Evolutionary conservation across 2,329 filamentous ascomycete genomes (phyloP), one percentile per base, ranked within the genome.

Genomic region (Dendryphion nanum): DNA sequence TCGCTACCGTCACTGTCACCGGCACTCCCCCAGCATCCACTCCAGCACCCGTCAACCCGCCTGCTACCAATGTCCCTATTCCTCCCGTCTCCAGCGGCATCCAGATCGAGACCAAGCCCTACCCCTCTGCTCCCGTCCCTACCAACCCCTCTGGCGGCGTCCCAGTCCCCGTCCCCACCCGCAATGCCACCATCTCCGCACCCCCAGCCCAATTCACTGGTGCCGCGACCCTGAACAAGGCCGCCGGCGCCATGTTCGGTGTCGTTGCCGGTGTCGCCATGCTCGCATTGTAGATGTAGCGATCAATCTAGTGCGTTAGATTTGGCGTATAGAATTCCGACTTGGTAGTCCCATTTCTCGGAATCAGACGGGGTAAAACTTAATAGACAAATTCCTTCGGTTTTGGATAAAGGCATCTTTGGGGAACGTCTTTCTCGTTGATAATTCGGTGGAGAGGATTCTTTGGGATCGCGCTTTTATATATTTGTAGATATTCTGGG

Each of bases 1-100:
- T 50, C 28, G 49, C 45, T n/a, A 57, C 51, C 13, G 51, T 61
- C 5, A 60, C 52, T 5, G 49, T 62, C 13, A 62, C 56, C 6
- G 57, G 46, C n/a, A 37, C 45, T n/a, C 53, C 57, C 6, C 28
- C 26, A 23, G 5, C 18, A 12, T n/a, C 23, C 26, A 28, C 14
- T 29, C 24, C 33, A 18, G 8, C 26, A 15, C 8, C 30, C 21
- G 16, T 23, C 19, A 52, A 48, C 15, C 31, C 31, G 7, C 31
- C 31, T 13, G 48, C 56, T 6, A 58, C 59, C 30, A 64, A 57
- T 8, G 38, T 38, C 15, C 50, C 60, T 3, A 47, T 55, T 1
- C 32, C 41, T 18, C 26, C 32, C 6, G 56, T 55, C 0, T 48
- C 51, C 8, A 44, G 48, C 4, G 31, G 31, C 31, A 10, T 33